Evolutionary conservation across 768 basidiomycete species (phyloP).

Genomic region (Suillus plorans): DNA sequence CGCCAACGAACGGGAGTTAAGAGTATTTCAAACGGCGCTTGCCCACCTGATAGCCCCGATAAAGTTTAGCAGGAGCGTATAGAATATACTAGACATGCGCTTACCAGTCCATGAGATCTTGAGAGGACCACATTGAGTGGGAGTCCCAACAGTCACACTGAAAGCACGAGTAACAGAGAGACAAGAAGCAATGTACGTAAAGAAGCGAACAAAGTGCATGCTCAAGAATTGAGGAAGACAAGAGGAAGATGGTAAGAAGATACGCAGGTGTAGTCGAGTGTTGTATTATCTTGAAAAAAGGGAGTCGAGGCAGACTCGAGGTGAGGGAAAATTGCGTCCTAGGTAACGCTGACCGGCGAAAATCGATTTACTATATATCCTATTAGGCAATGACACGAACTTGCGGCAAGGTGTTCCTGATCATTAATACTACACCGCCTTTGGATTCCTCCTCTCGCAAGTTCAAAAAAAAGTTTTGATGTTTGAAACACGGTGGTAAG

Average conservation of each 20-base stretch:
- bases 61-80: background rate
- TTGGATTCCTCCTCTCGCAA: background rate
- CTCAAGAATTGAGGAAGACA: constrained; percentile 15
- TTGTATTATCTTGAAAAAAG: background rate
- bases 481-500: background rate
- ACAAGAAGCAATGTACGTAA: constrained; percentile 18
- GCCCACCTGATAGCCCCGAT: background rate
- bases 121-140: background rate
- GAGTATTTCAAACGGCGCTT: background rate
- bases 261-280: background rate
- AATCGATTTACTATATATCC: background rate
- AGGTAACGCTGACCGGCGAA: background rate
- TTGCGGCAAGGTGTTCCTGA: background rate
- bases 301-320: background rate
- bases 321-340: background rate
- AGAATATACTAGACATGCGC: background rate
- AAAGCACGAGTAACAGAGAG: background rate
- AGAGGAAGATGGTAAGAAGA: constrained; percentile 9
- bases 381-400: background rate
- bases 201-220: constrained; percentile 25
- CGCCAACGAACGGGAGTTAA: background rate
- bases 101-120: background rate
- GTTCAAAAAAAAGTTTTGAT: background rate
- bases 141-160: background rate
- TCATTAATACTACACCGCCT: background rate